phyloP scores from a whole-genome alignment of 805 yeast genomes.

The Sugiyamaella lignohabitans region DNA sequence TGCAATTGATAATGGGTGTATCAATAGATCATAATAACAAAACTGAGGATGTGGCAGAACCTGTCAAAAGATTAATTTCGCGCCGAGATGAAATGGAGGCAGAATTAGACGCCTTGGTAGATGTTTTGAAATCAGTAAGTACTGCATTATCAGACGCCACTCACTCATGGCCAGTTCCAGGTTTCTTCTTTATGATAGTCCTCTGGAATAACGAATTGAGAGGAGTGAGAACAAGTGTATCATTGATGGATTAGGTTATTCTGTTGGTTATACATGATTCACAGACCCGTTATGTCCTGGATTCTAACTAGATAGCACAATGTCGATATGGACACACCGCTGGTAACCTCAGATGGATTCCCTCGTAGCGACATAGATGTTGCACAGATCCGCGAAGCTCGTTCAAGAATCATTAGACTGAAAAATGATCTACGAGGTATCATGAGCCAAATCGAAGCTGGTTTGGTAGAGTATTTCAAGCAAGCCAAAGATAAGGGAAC shows the following conservation, averaged over 20 bases:
- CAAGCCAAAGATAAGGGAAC: not conserved
- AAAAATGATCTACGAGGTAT: conserved; percentile 61
- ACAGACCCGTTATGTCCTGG: conserved; percentile 1
- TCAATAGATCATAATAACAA: not conserved
- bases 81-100: conserved; percentile 34
- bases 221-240: not conserved
- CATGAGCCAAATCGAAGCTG: conserved; percentile 40
- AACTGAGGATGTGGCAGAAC: not conserved
- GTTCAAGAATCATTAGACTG: conserved; percentile 60
- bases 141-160: not conserved
- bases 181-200: no score
- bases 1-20: not conserved
- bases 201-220: not conserved
- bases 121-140: conserved; percentile 32
- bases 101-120: conserved; percentile 38
- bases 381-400: conserved; percentile 51
- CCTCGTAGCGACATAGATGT: conserved; percentile 84
- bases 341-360: conserved; percentile 70
- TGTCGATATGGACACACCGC: conserved; percentile 56
- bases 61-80: conserved; percentile 13
- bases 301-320: conserved; percentile 36
- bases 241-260: not conserved
- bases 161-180: not conserved
- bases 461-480: conserved; percentile 38
- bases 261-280: not conserved